A percentile compares a stretch with the other conserved stretches of the same genome.
Evolutionary conservation across 2,329 filamentous ascomycete species (phyloP).

Genomic region (Lecanicillium sp.): DNA sequence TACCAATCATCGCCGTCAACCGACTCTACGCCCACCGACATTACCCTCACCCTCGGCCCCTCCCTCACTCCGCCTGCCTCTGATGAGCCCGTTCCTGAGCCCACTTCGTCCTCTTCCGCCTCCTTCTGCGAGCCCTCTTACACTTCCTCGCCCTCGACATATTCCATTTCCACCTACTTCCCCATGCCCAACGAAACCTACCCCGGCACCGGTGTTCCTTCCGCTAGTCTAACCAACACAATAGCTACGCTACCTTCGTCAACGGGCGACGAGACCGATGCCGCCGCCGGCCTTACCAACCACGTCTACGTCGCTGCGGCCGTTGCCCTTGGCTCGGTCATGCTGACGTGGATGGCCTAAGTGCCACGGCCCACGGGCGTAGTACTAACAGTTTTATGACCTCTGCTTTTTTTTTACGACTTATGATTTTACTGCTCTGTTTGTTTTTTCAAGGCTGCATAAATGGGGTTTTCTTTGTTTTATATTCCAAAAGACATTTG

Average conservation of each 20-base stretch:
- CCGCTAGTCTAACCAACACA: slow-evolving; percentile 11
- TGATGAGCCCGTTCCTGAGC: too few species aligned
- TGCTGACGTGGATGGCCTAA: slow-evolving; percentile 9
- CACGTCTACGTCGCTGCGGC: slow-evolving; percentile 4
- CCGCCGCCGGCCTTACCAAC: not conserved
- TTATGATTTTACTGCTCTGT: slow-evolving; percentile 14
- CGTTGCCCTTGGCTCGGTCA: slow-evolving; percentile 1
- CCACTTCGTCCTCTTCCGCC: not conserved
- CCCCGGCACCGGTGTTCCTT: slow-evolving; percentile 1
- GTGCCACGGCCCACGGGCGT: not conserved
- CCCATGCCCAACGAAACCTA: slow-evolving; percentile 8
- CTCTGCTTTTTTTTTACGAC: slow-evolving; percentile 10
- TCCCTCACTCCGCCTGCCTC: not conserved
- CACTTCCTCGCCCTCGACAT: not conserved
- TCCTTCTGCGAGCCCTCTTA: not conserved
- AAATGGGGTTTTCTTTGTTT: not conserved
- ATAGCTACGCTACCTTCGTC: slow-evolving; percentile 11
- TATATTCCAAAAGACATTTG: not conserved
- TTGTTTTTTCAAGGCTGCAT: slow-evolving; percentile 3
- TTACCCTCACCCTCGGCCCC: slow-evolving; percentile 8
- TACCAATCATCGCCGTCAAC: slow-evolving; percentile 3
- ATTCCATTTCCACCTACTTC: slow-evolving; percentile 6
- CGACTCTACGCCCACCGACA: slow-evolving; percentile 3
- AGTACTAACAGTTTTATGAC: slow-evolving; percentile 13
- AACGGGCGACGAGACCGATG: slow-evolving; percentile 5